Conservation (phyloP, 2,329 filamentous ascomycete genomes). For the Parasarocladium wereldwijsianum region DNA sequence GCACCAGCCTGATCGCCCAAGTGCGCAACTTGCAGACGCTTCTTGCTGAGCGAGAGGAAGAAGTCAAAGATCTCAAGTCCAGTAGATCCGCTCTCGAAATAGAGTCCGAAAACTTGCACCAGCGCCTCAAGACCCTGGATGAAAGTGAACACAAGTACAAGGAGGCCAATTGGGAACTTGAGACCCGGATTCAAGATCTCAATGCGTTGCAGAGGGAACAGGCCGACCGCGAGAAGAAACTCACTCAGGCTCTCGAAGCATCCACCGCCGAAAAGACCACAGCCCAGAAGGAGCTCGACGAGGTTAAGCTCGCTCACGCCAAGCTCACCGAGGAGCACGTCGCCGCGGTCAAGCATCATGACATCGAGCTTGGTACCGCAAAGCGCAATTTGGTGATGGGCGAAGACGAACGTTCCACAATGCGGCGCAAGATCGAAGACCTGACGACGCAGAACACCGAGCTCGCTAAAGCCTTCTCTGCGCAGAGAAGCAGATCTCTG, state of each 20-base stretch:
- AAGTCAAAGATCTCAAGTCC: conserved; percentile 57
- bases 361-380: conserved; percentile 73
- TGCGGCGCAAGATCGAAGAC: conserved; percentile 81
- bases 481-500: conserved; percentile 50
- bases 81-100: conserved; percentile 71
- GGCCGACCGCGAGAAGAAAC: conserved; percentile 67
- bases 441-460: conserved; percentile 81
- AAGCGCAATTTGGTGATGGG: conserved; percentile 66
- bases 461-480: conserved; percentile 68
- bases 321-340: conserved; percentile 73
- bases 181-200: conserved; percentile 81
- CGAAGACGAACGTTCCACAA: conserved; percentile 61
- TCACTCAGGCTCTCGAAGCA: conserved; percentile 56
- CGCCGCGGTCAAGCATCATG: conserved; percentile 64
- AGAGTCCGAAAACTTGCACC: conserved; percentile 64
- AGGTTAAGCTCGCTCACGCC: conserved; percentile 65
- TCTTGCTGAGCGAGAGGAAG: conserved; percentile 76
- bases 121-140: conserved; percentile 68
- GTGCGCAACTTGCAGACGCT: conserved; percentile 79
- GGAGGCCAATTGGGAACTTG: conserved; percentile 96
- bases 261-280: conserved; percentile 61
- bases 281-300: conserved; percentile 77
- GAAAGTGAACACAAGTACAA: conserved; percentile 95
- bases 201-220: conserved; percentile 60
- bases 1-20: conserved; percentile 84